Base-by-base conservation (phyloP, 129 eudicot species). In the Centella asiatica region DNA sequence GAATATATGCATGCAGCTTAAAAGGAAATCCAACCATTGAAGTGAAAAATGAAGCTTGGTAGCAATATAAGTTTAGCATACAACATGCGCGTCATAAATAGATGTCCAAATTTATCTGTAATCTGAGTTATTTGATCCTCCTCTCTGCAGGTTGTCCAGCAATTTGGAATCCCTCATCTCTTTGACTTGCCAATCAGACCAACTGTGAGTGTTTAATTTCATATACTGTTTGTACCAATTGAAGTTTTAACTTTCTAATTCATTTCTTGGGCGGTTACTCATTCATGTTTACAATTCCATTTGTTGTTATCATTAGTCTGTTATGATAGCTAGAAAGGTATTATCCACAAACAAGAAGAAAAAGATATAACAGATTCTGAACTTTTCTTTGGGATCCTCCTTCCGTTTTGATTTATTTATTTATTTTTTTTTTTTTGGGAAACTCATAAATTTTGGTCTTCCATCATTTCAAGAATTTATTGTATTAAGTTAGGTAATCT, bases 121-220 rank as follows among this genome's bases (percentile, higher is more conserved):
- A 40, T 32, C 19, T 51, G 56, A 44, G 53, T 45, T 53, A 44
- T 29, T 53, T 64, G 49, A 63, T 53, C 50, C 57, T 23, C 50
- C 42, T 65, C 32, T 42, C 60, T 77, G 82, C 89, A 93, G 99
- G 99, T 93, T 78, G 96, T 93, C 66, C 70, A 88, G 85, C 96
- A 93, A 75, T 93, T 93, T 70, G 99, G 99, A 63, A 93, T 93
- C 52, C 99, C 99, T 19, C 77, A 87, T 78, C 79, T 93, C 31
- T 93, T 93, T 71, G 99, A 93, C 70, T 96, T 93, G 44, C 99
- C 99, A 20, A 93, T 93, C 57, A 76, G 86, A 76, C 99, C 99
- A 65, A 82, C 84, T 69, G 99, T 93, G 81, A 75, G 90, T 65
- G 37, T 14, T 18, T 24, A 53, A 26, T 20, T 54, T 54, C 31